Conservation (phyloP, 306 rosid species). For the Albizia julibrissin region DNA sequence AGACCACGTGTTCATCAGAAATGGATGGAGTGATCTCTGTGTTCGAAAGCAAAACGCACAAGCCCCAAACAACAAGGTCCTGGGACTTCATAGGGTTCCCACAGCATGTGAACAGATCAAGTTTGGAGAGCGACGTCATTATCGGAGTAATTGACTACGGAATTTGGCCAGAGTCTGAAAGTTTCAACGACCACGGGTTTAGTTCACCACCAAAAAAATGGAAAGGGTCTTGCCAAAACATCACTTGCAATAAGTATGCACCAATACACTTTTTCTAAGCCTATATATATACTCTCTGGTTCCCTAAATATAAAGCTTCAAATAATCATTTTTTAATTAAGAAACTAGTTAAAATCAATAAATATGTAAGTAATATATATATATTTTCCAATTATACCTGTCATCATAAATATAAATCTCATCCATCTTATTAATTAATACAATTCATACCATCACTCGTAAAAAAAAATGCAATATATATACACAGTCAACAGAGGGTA, state of each 20-base stretch:
- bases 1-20: background rate
- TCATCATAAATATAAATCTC: too few relatives aligned
- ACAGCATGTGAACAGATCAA: background rate
- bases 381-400: too few relatives aligned
- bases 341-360: too few relatives aligned
- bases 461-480: too few relatives aligned
- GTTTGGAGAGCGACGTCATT: constrained; percentile 33
- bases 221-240: constrained; percentile 39
- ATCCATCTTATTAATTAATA: too few relatives aligned
- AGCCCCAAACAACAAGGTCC: constrained; percentile 38
- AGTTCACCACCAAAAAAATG: constrained; percentile 54
- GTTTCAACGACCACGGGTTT: constrained; percentile 46
- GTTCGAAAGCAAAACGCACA: background rate
- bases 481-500: too few relatives aligned
- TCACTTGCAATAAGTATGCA: constrained; percentile 38
- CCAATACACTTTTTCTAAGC: background rate
- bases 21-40: constrained; percentile 40
- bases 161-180: constrained; percentile 49
- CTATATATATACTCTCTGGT: background rate
- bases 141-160: constrained; percentile 47
- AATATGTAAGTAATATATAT: too few relatives aligned
- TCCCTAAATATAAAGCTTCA: too few relatives aligned
- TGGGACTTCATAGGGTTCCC: constrained; percentile 54
- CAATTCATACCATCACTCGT: too few relatives aligned
- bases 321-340: too few relatives aligned